Conservation (phyloP, 2,329 filamentous ascomycete genomes). For the Paraphaeosphaeria minitans region DNA sequence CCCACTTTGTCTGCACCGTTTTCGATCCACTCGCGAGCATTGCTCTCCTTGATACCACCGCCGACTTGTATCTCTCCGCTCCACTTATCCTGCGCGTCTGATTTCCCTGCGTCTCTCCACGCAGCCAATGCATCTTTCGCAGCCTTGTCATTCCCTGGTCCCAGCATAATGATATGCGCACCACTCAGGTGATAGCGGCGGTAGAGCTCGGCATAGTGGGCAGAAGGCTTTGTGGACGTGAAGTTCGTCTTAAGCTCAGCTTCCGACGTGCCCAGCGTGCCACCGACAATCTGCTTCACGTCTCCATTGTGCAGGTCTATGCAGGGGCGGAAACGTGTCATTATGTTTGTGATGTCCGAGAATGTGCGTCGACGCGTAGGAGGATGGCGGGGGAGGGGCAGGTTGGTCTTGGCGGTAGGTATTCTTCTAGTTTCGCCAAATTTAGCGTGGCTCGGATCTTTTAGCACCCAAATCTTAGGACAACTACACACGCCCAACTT, state of each 20-base stretch:
- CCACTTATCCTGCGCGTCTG: conserved; percentile 1
- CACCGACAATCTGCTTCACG: conserved; percentile 98
- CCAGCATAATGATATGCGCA: conserved; percentile 96
- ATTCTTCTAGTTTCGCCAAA: conserved; percentile 22
- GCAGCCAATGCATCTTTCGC: conserved; percentile 75
- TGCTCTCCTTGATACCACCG: conserved; percentile 87
- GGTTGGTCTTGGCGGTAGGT: conserved; percentile 11
- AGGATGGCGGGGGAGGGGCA: conserved; percentile 23
- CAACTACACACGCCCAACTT: neutral
- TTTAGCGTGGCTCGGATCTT: conserved; percentile 8
- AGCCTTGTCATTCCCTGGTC: conserved; percentile 81
- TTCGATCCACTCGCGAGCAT: conserved; percentile 85
- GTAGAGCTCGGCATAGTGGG: conserved; percentile 83
- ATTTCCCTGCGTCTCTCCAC: conserved; percentile 59
- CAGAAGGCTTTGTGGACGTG: conserved; percentile 81
- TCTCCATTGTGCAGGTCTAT: conserved; percentile 97
- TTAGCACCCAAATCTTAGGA: neutral
- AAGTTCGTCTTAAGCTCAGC: conserved; percentile 81
- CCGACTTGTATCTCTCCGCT: conserved; percentile 82
- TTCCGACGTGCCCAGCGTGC: conserved; percentile 66
- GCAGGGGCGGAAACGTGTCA: conserved; percentile 95
- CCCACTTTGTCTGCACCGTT: conserved; percentile 86
- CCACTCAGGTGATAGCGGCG: conserved; percentile 73
- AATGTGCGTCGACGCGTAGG: conserved; percentile 5
- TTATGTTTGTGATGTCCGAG: conserved; percentile 43